Evolutionary conservation across 1,284 basidiomycete species (phyloP).

Genomic region (Microbotryum intermedium): DNA sequence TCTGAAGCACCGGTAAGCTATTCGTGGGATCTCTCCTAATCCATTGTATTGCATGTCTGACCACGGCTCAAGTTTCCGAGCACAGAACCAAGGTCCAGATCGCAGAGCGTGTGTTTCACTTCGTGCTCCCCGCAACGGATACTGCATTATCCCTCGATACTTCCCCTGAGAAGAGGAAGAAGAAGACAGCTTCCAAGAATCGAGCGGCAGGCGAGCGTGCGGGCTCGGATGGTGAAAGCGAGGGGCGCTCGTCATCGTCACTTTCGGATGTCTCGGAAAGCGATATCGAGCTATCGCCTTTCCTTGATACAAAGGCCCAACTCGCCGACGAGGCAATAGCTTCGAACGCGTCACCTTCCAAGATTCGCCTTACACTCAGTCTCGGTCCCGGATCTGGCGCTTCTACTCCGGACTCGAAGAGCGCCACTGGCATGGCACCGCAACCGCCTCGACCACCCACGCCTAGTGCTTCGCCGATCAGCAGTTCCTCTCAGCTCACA

Average conservation of each 20-base stretch:
- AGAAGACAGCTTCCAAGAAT: neutral
- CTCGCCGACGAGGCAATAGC: too few relatives aligned
- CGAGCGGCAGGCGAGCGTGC: neutral
- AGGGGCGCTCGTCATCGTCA: neutral
- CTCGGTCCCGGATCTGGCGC: too few relatives aligned
- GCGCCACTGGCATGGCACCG: too few relatives aligned
- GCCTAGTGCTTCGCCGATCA: too few relatives aligned
- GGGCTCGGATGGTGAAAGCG: neutral
- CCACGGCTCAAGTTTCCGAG: neutral
- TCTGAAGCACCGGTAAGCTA: slow-evolving; percentile 64
- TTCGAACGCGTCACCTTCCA: too few relatives aligned
- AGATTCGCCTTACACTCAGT: too few relatives aligned
- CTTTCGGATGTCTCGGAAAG: neutral
- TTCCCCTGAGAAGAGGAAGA: neutral
- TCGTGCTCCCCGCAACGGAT: slow-evolving; percentile 28
- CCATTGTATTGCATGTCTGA: neutral
- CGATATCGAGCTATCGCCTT: slow-evolving; percentile 2
- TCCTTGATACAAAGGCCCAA: neutral
- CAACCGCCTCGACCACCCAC: too few relatives aligned
- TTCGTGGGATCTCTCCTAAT: neutral
- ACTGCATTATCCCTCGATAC: neutral
- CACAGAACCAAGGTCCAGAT: slow-evolving; percentile 94
- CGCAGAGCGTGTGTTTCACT: slow-evolving; percentile 93
- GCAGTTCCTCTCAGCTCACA: too few relatives aligned
- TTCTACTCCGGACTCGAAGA: too few relatives aligned